These are phyloP conservation scores for Sanghuangporus baumii DNA, from an alignment of 1,284 basidiomycete genomes.

Conservation along the genomic window DNA sequence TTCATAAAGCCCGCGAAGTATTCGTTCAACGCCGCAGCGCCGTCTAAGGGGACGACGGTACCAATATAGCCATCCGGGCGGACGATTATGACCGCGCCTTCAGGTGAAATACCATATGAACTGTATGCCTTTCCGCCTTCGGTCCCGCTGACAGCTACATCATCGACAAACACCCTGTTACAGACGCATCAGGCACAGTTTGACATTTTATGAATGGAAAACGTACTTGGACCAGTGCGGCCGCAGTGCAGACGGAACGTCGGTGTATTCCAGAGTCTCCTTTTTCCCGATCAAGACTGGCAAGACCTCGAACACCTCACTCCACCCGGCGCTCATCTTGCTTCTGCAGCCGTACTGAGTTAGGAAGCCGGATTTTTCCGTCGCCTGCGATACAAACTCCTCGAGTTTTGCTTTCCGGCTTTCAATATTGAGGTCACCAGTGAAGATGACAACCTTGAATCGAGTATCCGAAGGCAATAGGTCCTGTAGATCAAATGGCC, in stretches of 20 bases:
- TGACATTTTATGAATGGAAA: not conserved
- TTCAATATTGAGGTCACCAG: constrained; percentile 42
- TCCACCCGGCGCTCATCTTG: constrained; percentile 21
- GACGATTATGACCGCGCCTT: constrained; percentile 60
- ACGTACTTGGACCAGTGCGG: constrained; percentile 64
- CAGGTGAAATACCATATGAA: constrained; percentile 49
- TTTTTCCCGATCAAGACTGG: constrained; percentile 45
- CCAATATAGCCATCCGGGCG: constrained; percentile 76
- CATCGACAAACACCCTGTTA: constrained; percentile 45
- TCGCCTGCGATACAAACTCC: constrained; percentile 41
- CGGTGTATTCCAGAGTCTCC: constrained; percentile 39
- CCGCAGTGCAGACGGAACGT: constrained; percentile 46
- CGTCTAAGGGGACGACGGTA: constrained; percentile 45
- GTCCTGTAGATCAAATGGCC: constrained; percentile 64
- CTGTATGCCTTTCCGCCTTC: constrained; percentile 44
- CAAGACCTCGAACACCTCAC: constrained; percentile 48
- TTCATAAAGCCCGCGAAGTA: constrained; percentile 47
- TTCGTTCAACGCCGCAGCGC: constrained; percentile 35
- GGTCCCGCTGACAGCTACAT: constrained; percentile 31
- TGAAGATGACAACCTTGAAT: constrained; percentile 71
- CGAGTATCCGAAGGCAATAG: constrained; percentile 60
- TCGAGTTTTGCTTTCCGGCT: constrained; percentile 36
- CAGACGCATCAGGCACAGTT: not conserved
- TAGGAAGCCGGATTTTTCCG: constrained; percentile 33
- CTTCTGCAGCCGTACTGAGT: constrained; percentile 27